Percentiles rank a stretch among this genome's conserved stretches.
Evolutionary conservation across 495 filamentous ascomycete species (phyloP).

Genomic region (Penicillium odoratum): DNA sequence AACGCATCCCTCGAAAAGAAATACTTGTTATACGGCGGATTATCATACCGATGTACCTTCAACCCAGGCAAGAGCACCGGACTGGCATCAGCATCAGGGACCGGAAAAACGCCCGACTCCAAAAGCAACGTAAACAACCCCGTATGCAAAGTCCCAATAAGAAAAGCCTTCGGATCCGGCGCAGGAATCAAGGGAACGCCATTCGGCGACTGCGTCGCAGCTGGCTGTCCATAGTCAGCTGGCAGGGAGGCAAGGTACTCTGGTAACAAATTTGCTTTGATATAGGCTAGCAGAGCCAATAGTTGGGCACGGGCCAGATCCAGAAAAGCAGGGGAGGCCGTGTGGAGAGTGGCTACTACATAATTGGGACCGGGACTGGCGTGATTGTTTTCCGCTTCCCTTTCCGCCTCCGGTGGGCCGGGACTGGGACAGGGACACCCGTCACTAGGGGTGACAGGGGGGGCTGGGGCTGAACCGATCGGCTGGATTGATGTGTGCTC

Average conservation of each 20-base stretch:
- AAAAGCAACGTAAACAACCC: constrained; percentile 29
- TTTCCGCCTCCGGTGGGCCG: not conserved
- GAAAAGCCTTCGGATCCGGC: constrained; percentile 32
- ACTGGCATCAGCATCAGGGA: not conserved
- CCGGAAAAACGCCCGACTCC: constrained; percentile 12
- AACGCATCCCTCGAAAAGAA: constrained; percentile 27
- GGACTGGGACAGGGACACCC: constrained; percentile 3
- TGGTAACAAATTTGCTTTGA: constrained; percentile 28
- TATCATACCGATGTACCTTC: constrained; percentile 36
- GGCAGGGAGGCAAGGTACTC: constrained; percentile 26
- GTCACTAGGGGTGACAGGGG: constrained; percentile 10
- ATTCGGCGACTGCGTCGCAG: not conserved
- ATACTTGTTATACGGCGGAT: constrained; percentile 37
- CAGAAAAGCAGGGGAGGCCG: constrained; percentile 9
- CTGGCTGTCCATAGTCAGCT: not conserved
- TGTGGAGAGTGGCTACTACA: constrained; percentile 14
- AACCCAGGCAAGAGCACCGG: constrained; percentile 16
- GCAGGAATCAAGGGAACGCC: constrained; percentile 26
- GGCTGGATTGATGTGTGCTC: constrained; percentile 23
- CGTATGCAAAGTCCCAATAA: constrained; percentile 38
- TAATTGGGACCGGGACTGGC: not conserved
- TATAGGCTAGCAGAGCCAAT: constrained; percentile 27
- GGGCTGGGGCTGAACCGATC: constrained; percentile 11
- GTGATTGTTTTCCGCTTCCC: not conserved
- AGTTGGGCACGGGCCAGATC: constrained; percentile 29